phyloP scores from a whole-genome alignment of 139 green algal genomes.

The Diplosphaera chodatii region DNA sequence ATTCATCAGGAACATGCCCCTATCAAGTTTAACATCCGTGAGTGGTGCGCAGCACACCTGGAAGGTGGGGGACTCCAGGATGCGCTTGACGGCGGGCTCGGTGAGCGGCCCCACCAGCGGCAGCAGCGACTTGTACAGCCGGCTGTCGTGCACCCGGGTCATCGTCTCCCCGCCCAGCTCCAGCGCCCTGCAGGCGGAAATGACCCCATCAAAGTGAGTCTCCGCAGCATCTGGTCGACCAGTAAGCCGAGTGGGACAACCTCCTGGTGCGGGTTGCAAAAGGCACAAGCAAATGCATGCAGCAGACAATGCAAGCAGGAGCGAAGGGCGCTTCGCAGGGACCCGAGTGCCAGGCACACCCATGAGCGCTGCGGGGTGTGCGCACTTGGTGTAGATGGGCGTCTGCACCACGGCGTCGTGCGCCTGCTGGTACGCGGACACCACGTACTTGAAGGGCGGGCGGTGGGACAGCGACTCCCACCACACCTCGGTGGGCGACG shows the following conservation, averaged over 20 bases:
- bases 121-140: slow-evolving; percentile 23
- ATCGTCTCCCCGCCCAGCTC: slow-evolving; percentile 22
- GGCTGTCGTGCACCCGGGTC: slow-evolving; percentile 26
- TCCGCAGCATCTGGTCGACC: too few relatives aligned
- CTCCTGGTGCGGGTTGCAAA: too few relatives aligned
- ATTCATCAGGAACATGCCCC: too few relatives aligned
- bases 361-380: too few relatives aligned
- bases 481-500: not conserved
- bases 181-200: not conserved
- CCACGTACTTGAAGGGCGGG: not conserved
- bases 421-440: not conserved
- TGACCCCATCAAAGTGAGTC: too few relatives aligned
- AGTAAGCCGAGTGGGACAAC: too few relatives aligned
- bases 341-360: too few relatives aligned
- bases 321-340: too few relatives aligned
- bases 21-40: too few relatives aligned
- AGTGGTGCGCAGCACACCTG: not conserved
- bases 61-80: slow-evolving; percentile 1
- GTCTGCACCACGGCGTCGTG: not conserved
- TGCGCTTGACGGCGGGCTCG: not conserved
- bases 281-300: too few relatives aligned
- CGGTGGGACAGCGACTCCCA: not conserved
- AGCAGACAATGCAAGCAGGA: too few relatives aligned
- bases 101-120: not conserved
- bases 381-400: not conserved